Evolutionary conservation across 176 grass and related monocot genomes (phyloP).

Genomic region (Musa itinerans): DNA sequence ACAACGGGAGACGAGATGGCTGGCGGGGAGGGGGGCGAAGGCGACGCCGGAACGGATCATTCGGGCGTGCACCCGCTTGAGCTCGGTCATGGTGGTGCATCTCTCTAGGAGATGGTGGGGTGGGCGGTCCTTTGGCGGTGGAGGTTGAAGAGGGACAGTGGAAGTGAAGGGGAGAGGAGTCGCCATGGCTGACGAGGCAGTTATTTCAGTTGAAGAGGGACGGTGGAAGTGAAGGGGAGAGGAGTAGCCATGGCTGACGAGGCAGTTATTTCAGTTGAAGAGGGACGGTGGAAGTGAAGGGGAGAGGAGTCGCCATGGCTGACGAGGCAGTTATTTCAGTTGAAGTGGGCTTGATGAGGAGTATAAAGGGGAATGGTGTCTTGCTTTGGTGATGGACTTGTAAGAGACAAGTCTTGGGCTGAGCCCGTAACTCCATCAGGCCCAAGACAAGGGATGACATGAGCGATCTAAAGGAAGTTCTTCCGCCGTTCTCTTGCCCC

Average conservation of each 20-base stretch:
- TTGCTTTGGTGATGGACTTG: too few species aligned
- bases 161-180: not conserved
- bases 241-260: not conserved
- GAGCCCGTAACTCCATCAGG: too few species aligned
- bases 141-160: not conserved
- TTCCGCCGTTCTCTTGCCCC: too few species aligned
- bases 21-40: not conserved
- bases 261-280: not conserved
- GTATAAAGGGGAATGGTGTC: not conserved
- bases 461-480: too few species aligned
- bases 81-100: constrained; percentile 6
- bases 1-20: constrained; percentile 6
- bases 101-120: not conserved
- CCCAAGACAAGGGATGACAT: too few species aligned
- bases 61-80: constrained; percentile 15
- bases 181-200: not conserved
- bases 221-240: not conserved
- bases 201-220: constrained; percentile 1
- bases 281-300: not conserved
- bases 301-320: not conserved
- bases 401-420: too few species aligned
- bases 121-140: not conserved
- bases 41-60: constrained; percentile 11
- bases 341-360: not conserved
- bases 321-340: not conserved